These are phyloP conservation scores for Buddleja alternifolia DNA, from an alignment of 257 asterid species.

Conservation along the genomic window DNA sequence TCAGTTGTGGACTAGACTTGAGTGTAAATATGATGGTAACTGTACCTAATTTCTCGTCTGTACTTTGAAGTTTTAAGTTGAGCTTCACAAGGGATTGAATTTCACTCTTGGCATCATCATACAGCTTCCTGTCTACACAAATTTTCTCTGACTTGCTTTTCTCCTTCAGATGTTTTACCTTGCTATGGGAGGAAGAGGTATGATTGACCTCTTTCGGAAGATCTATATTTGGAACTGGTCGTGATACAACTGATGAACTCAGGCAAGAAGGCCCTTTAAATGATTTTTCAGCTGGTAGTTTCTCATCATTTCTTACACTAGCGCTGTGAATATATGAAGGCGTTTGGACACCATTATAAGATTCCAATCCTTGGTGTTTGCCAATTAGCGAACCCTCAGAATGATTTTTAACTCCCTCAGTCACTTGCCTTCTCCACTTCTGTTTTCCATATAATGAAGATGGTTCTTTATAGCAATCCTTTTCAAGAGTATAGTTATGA, in stretches of 20 bases:
- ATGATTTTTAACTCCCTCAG: conserved; percentile 18
- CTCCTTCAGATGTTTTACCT: conserved; percentile 32
- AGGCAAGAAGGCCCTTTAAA: conserved; percentile 22
- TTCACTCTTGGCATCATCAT: conserved; percentile 65
- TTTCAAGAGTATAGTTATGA: conserved; percentile 19
- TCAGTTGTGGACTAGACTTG: not conserved
- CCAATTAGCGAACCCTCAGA: conserved; percentile 13
- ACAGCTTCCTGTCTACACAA: conserved; percentile 34
- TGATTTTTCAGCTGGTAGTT: conserved; percentile 24
- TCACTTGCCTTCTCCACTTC: conserved; percentile 12
- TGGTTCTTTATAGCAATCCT: conserved; percentile 21
- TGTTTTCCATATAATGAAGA: conserved; percentile 31
- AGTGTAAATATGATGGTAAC: conserved; percentile 11
- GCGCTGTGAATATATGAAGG: conserved; percentile 17
- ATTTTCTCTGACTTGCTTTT: conserved; percentile 35
- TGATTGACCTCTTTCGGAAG: conserved; percentile 29
- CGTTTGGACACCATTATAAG: conserved; percentile 26
- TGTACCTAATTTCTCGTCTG: conserved; percentile 60
- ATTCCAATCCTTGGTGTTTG: conserved; percentile 21
- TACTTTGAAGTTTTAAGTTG: conserved; percentile 60
- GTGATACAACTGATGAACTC: conserved; percentile 33
- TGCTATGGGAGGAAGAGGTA: conserved; percentile 38
- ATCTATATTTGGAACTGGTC: conserved; percentile 28
- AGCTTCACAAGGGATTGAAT: conserved; percentile 79
- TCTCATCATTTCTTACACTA: conserved; percentile 11